Percentiles rank a stretch among this genome's conserved stretches.
phyloP scores from a whole-genome alignment of 1,284 basidiomycete species.

The Austropuccinia psidii region DNA sequence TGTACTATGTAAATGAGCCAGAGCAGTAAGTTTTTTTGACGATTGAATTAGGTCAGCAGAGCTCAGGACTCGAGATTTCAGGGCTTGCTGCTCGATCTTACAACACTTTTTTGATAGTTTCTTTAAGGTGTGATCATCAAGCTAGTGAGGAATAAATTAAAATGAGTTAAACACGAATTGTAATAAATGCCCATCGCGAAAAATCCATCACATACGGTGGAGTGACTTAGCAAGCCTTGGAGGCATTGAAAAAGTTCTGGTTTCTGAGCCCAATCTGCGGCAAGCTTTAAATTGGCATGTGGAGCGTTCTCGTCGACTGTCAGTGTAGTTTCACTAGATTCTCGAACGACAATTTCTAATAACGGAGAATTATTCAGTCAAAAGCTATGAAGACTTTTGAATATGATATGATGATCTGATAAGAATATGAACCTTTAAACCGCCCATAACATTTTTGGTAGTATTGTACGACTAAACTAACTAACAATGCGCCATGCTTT shows the following conservation, averaged over 20 bases:
- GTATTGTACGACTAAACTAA: conserved; percentile 92
- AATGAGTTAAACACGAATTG: no score
- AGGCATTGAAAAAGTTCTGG: conserved; percentile 68
- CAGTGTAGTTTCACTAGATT: conserved; percentile 35
- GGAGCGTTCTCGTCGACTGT: background rate
- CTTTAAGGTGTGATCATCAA: background rate
- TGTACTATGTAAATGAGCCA: conserved; percentile 76
- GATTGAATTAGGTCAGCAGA: conserved; percentile 69
- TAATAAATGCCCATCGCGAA: no score
- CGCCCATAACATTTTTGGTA: conserved; percentile 86
- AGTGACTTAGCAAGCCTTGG: conserved; percentile 49
- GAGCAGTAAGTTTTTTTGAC: conserved; percentile 63
- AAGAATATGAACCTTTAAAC: conserved; percentile 56
- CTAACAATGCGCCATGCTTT: conserved; percentile 83
- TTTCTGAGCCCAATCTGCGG: conserved; percentile 77
- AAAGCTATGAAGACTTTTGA: background rate
- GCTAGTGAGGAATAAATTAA: no score
- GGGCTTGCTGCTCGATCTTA: conserved; percentile 61
- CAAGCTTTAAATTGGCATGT: conserved; percentile 50
- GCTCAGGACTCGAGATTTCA: conserved; percentile 55
- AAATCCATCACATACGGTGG: conserved; percentile 46
- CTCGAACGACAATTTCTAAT: conserved; percentile 39
- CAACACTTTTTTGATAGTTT: conserved; percentile 55
- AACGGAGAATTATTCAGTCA: background rate
- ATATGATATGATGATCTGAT: no score